Base-by-base conservation (phyloP, 176 grass and related monocot genomes). In the Cocos nucifera region DNA sequence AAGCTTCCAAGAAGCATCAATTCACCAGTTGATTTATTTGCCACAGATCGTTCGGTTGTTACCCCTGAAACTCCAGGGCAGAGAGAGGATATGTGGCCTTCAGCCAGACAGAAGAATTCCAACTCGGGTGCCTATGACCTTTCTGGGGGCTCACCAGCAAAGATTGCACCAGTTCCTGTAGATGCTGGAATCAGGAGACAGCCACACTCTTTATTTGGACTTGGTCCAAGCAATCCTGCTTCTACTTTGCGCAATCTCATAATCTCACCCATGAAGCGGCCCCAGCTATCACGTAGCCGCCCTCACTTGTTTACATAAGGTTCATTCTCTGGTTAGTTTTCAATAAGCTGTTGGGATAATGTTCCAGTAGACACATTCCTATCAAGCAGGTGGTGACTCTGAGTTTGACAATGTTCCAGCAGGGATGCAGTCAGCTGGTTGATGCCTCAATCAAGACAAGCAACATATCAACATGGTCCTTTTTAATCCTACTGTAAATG, bases 41-140 rank as follows among this genome's bases (percentile, higher is more conserved):
- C 73, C 85, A 73, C 76, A 83, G 70, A 68, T 83, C 67, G 56
- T 51, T 76, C 51, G 66, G 64, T 75, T 81, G 73, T 77, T 77
- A 81, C 81, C 81, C 86, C 86, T 78, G 67, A 86, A 89, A 95
- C 90, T 78, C 79, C 86, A 89, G 82, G 90, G 30, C 61, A 61
- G 75, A 78, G 85, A 83, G 76, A 86, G 6, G 82, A 84, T 62
- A 80, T 72, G 17, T 95, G 81, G 85, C 63, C 62, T 50, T 73
- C 85, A 35, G 59, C 73, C 54, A 82, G 78, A 72, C 82, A 79
- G 62, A 77, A 9, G 19, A 29, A 21, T 52, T 49, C 53, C 67
- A 78, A 28, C 62, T 83, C 73, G 14, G 78, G 75, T 17, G 67
- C 75, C 5, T 88, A 79, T 22, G 82, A 95, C 35, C 44, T 89